These are phyloP conservation scores for Diaporthe helianthi DNA, from an alignment of 2,329 filamentous ascomycete species.

Conservation along the genomic window DNA sequence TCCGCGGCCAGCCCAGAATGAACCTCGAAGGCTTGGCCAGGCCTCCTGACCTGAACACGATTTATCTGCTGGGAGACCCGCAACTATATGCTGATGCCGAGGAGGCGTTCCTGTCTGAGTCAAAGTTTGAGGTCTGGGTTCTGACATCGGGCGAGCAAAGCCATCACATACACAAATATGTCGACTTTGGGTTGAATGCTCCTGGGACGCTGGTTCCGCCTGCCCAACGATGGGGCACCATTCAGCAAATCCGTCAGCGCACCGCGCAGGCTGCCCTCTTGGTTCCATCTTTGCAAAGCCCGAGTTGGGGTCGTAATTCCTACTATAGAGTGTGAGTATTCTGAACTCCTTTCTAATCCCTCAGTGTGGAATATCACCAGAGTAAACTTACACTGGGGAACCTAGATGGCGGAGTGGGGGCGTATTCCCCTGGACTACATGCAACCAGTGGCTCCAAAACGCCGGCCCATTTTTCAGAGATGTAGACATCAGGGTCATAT, in stretches of 20 bases:
- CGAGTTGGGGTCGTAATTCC: neutral
- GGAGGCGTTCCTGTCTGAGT: neutral
- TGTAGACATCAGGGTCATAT: neutral
- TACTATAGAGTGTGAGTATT: neutral
- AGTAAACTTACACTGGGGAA: neutral
- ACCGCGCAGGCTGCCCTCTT: too few relatives aligned
- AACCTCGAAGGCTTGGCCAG: neutral
- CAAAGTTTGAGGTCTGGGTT: neutral
- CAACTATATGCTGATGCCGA: neutral
- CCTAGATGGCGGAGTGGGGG: neutral
- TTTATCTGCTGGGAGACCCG: neutral
- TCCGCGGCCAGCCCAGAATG: neutral
- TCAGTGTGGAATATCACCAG: neutral
- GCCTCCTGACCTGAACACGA: neutral
- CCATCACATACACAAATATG: neutral
- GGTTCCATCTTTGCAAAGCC: too few relatives aligned
- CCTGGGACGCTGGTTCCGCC: neutral
- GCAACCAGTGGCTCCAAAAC: neutral
- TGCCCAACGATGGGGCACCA: too few relatives aligned
- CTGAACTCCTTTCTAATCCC: neutral
- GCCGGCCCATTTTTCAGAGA: neutral
- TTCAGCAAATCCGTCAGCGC: too few relatives aligned
- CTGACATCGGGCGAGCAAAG: neutral
- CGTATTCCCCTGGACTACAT: neutral
- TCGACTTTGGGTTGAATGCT: neutral